A percentile compares a stretch with the other conserved stretches of the same genome.
These are phyloP conservation scores for Paramyrothecium sp. DNA, from an alignment of 2,329 filamentous ascomycete genomes.

Conservation along the genomic window DNA sequence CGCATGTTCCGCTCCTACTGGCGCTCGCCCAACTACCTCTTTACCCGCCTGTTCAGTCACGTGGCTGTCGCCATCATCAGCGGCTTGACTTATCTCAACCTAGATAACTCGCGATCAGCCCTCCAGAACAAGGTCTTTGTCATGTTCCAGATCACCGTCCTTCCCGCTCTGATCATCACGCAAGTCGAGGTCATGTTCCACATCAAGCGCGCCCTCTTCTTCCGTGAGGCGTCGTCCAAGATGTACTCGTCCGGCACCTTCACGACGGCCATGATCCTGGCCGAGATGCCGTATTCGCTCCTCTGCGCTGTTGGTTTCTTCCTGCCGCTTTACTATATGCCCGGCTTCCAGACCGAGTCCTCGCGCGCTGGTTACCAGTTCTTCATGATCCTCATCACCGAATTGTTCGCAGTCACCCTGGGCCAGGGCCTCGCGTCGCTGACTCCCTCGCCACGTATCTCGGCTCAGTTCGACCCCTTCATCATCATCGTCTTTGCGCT, in stretches of 20 bases:
- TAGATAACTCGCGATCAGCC: slow-evolving; percentile 72
- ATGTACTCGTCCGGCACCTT: slow-evolving; percentile 84
- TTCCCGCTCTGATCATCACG: slow-evolving; percentile 78
- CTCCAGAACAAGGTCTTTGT: slow-evolving; percentile 87
- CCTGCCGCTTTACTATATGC: slow-evolving; percentile 81
- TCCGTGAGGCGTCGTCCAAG: slow-evolving; percentile 82
- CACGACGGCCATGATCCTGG: slow-evolving; percentile 72
- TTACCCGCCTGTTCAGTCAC: slow-evolving; percentile 84
- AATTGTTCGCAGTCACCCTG: slow-evolving; percentile 80
- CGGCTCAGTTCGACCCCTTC: slow-evolving; percentile 77
- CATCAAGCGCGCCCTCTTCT: slow-evolving; percentile 76
- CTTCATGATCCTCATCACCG: slow-evolving; percentile 79
- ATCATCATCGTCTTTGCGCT: slow-evolving; percentile 79
- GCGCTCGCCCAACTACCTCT: slow-evolving; percentile 85
- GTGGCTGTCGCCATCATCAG: slow-evolving; percentile 74
- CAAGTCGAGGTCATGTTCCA: slow-evolving; percentile 83
- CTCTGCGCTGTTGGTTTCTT: slow-evolving; percentile 81
- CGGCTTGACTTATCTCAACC: slow-evolving; percentile 75
- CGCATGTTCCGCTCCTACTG: slow-evolving; percentile 79
- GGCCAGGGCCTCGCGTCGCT: slow-evolving; percentile 75
- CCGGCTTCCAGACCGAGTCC: slow-evolving; percentile 63
- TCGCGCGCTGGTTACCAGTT: slow-evolving; percentile 81
- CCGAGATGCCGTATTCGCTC: slow-evolving; percentile 81
- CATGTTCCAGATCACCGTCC: slow-evolving; percentile 84
- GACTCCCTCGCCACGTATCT: slow-evolving; percentile 77